phyloP scores from a whole-genome alignment of 371 early-diverging fungal species.

The Apophysomyces sp. region DNA sequence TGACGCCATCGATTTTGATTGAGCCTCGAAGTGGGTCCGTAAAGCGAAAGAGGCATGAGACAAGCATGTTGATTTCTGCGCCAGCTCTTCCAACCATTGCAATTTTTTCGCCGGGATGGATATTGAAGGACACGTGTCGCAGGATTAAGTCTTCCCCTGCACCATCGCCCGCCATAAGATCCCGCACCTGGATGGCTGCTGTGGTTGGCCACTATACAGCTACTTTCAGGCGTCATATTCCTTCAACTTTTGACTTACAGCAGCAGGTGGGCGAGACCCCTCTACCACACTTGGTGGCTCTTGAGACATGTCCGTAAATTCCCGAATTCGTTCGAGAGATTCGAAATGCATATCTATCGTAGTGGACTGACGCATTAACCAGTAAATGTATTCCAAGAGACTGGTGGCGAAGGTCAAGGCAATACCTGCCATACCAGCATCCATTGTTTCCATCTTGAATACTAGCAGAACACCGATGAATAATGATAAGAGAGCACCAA shows the following conservation, averaged over 20 bases:
- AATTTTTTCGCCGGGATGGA: conserved; percentile 64
- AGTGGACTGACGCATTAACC: conserved; percentile 79
- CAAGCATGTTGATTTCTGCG: conserved; percentile 71
- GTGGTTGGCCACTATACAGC: conserved; percentile 69
- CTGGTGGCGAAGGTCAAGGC: conserved; percentile 69
- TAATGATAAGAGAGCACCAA: conserved; percentile 70
- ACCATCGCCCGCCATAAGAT: conserved; percentile 56
- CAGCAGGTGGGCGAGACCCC: conserved; percentile 55
- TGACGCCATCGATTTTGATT: conserved; percentile 76
- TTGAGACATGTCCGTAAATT: conserved; percentile 71
- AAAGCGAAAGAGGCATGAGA: conserved; percentile 74
- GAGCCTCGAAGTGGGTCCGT: conserved; percentile 69
- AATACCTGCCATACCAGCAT: conserved; percentile 80
- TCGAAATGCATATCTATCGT: conserved; percentile 85
- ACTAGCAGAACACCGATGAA: conserved; percentile 61
- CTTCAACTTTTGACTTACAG: conserved; percentile 30
- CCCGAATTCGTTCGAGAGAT: conserved; percentile 77
- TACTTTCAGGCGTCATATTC: not conserved
- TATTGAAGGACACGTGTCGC: conserved; percentile 56
- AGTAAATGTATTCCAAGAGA: conserved; percentile 67
- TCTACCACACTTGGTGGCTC: conserved; percentile 68
- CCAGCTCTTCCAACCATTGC: conserved; percentile 78
- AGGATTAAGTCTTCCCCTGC: conserved; percentile 59
- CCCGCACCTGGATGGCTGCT: conserved; percentile 65
- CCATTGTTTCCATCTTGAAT: conserved; percentile 45